Percentiles rank a stretch among this genome's conserved stretches.
Evolutionary conservation across 495 filamentous ascomycete species (phyloP).

Genomic region (Friedmanniomyces endolithicus): DNA sequence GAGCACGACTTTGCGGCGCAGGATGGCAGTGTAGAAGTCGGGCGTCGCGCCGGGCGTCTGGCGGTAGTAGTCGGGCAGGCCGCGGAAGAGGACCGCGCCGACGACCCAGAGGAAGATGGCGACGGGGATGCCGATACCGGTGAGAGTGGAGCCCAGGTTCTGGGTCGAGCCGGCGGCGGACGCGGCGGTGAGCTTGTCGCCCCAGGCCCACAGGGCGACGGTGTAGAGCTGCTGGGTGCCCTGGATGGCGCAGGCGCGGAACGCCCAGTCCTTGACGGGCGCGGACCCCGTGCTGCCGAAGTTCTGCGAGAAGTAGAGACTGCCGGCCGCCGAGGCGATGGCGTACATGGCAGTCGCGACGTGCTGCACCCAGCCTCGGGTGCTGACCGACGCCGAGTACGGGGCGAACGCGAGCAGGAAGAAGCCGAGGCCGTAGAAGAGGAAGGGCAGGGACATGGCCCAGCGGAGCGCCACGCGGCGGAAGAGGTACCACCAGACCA

Average conservation of each 20-base stretch:
- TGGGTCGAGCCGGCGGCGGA: constrained; percentile 27
- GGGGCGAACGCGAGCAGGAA: constrained; percentile 53
- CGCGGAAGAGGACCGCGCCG: constrained; percentile 40
- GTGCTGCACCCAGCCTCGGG: constrained; percentile 41
- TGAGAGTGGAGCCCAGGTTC: constrained; percentile 35
- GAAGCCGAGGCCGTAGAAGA: constrained; percentile 52
- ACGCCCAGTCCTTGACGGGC: constrained; percentile 51
- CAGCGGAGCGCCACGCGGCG: constrained; percentile 45
- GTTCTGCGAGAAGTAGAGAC: constrained; percentile 53
- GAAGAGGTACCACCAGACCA: constrained; percentile 53
- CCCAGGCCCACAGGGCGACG: constrained; percentile 57
- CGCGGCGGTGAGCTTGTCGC: constrained; percentile 18
- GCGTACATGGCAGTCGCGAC: constrained; percentile 50
- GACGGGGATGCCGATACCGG: constrained; percentile 39
- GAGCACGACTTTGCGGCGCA: constrained; percentile 47
- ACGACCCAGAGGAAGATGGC: constrained; percentile 42
- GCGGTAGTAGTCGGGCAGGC: constrained; percentile 54
- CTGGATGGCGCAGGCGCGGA: constrained; percentile 50
- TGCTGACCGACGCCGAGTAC: constrained; percentile 15
- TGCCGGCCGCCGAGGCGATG: constrained; percentile 46
- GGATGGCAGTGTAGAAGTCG: constrained; percentile 43
- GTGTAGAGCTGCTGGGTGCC: constrained; percentile 54
- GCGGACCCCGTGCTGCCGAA: constrained; percentile 52
- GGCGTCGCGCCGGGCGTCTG: constrained; percentile 57
- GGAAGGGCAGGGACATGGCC: constrained; percentile 45